phyloP scores from a whole-genome alignment of 495 filamentous ascomycete species.

The Penicillium coprophilum region DNA sequence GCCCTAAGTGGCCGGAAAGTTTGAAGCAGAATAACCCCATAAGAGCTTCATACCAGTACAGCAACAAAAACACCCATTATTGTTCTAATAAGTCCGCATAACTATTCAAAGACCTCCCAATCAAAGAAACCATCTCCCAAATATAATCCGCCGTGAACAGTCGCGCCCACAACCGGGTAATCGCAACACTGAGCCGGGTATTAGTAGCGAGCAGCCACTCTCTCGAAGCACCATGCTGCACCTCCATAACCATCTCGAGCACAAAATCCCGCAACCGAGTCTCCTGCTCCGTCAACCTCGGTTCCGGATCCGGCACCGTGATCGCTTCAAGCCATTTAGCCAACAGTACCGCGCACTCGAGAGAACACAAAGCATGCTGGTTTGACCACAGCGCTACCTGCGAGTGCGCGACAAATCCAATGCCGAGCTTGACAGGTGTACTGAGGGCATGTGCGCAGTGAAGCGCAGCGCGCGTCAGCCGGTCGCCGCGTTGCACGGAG shows the following conservation, averaged over 20 bases:
- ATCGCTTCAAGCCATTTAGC: conserved; percentile 53
- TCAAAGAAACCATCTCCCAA: conserved; percentile 64
- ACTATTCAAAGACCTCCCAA: conserved; percentile 59
- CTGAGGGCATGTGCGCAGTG: conserved; percentile 70
- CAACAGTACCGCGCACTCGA: conserved; percentile 69
- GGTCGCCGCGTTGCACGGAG: conserved; percentile 54
- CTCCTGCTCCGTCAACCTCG: conserved; percentile 54
- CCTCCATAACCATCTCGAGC: conserved; percentile 67
- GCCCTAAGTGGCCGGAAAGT: background rate
- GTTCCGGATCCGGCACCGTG: conserved; percentile 33
- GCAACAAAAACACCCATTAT: background rate
- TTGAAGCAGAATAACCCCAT: background rate
- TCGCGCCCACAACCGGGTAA: conserved; percentile 66
- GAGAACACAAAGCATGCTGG: conserved; percentile 66
- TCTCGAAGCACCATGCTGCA: conserved; percentile 54
- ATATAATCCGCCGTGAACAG: conserved; percentile 67
- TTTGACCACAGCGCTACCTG: conserved; percentile 71
- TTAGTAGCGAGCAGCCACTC: conserved; percentile 51
- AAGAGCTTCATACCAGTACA: background rate
- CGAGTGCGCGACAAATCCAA: conserved; percentile 67
- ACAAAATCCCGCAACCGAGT: conserved; percentile 59
- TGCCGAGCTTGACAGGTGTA: conserved; percentile 65
- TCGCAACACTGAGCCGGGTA: conserved; percentile 59
- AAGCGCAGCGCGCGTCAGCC: conserved; percentile 59
- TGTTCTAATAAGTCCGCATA: conserved; percentile 64